A percentile compares a stretch with the other conserved stretches of the same genome.
phyloP scores from a whole-genome alignment of 2,329 filamentous ascomycete genomes.

The Apiospora hydei region DNA sequence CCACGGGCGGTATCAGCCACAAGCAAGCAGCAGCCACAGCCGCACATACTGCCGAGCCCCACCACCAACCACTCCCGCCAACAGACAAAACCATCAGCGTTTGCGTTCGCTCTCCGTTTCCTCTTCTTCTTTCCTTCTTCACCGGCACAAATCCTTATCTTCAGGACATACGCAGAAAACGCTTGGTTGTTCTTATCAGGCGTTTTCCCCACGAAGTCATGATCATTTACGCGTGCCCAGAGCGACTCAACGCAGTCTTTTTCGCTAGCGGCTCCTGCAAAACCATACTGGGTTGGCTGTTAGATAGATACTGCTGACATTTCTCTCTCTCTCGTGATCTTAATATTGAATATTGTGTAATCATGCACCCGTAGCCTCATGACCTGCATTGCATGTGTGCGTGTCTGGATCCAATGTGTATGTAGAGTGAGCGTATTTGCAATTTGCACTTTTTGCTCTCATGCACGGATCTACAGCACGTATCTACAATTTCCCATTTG shows the following conservation, averaged over 20 bases:
- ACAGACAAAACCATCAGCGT: conserved; percentile 23
- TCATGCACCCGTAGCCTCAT: too few species aligned
- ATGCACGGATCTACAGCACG: neutral
- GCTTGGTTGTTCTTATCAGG: conserved; percentile 3
- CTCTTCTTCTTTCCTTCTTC: conserved; percentile 42
- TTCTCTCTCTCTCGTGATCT: conserved; percentile 16
- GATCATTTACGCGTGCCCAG: conserved; percentile 91
- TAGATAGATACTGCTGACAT: conserved; percentile 96
- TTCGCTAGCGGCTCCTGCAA: conserved; percentile 95
- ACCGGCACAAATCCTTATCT: conserved; percentile 90
- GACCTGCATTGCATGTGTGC: neutral
- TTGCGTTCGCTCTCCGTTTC: conserved; percentile 35
- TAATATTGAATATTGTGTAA: too few species aligned
- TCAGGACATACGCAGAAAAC: conserved; percentile 58
- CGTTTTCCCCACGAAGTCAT: conserved; percentile 71
- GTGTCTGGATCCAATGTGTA: neutral
- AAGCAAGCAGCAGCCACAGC: neutral
- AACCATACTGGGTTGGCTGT: conserved; percentile 71
- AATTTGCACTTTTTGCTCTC: neutral
- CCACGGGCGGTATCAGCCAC: neutral
- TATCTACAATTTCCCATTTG: neutral
- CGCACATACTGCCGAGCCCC: conserved; percentile 6
- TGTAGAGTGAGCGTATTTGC: neutral
- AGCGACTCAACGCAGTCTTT: conserved; percentile 78
- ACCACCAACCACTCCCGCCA: neutral